Conservation (phyloP, 352 stramenopile genomes). For the Globisporangium nodosum region DNA sequence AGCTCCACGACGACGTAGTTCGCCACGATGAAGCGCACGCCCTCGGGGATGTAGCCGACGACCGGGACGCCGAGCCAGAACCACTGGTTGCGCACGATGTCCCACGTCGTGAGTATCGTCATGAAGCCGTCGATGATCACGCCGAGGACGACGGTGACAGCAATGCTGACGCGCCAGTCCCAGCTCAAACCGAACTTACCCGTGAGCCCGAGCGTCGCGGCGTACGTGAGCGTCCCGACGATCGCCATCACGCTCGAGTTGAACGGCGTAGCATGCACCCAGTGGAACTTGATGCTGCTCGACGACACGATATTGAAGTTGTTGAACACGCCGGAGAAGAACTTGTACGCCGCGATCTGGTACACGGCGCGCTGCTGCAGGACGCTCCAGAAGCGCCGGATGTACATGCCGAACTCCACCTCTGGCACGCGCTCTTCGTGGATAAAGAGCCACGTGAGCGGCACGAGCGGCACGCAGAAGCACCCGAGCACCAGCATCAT, state of each 20-base stretch:
- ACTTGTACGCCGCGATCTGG: conserved; percentile 56
- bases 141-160: conserved; percentile 28
- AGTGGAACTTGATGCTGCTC: conserved; percentile 47
- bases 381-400: conserved; percentile 41
- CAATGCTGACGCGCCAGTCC: conserved; percentile 51
- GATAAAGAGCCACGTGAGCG: conserved; percentile 21
- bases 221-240: conserved; percentile 38
- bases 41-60: conserved; percentile 41
- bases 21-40: conserved; percentile 46
- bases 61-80: conserved; percentile 57
- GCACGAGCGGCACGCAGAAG: conserved; percentile 23
- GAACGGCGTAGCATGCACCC: conserved; percentile 53
- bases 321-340: conserved; percentile 56
- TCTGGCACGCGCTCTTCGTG: conserved; percentile 9
- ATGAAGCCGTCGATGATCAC: conserved; percentile 39
- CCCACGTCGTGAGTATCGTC: conserved; percentile 52
- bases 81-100: conserved; percentile 48
- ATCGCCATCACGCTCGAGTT: conserved; percentile 55
- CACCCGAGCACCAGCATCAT: conserved; percentile 42
- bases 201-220: conserved; percentile 38
- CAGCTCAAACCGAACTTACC: conserved; percentile 38
- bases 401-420: conserved; percentile 18
- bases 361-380: conserved; percentile 57
- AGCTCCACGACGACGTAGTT: conserved; percentile 59
- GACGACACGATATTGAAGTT: conserved; percentile 54